Conservation (phyloP, 2,329 filamentous ascomycete genomes). For the Teratosphaeria pseudoeucalypti region DNA sequence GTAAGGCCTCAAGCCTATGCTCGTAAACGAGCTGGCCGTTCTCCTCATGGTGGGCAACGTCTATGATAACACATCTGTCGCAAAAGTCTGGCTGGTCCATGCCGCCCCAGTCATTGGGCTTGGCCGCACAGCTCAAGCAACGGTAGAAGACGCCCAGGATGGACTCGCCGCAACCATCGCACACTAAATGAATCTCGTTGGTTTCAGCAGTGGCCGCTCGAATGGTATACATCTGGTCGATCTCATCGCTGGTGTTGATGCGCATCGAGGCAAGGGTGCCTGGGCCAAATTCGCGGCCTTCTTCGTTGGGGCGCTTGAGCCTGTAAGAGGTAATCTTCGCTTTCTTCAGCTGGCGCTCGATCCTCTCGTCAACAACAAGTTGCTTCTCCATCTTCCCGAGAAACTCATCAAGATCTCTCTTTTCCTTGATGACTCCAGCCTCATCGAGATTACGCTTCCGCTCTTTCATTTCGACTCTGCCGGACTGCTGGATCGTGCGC, state of each 20-base stretch:
- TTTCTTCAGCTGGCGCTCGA: neutral
- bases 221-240: neutral
- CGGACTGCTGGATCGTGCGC: neutral
- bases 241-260: neutral
- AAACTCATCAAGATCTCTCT: neutral
- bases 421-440: neutral
- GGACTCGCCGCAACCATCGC: neutral
- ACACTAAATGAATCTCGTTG: neutral
- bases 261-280: neutral
- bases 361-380: neutral
- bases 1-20: neutral
- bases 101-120: neutral
- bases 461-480: neutral
- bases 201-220: neutral
- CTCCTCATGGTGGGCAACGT: neutral
- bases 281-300: neutral
- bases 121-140: constrained; percentile 3
- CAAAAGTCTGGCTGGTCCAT: neutral
- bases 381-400: neutral
- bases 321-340: neutral
- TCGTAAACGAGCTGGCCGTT: neutral
- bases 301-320: neutral
- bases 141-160: constrained; percentile 7
- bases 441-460: neutral
- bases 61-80: neutral